phyloP scores from a whole-genome alignment of 352 stramenopile species.

The Halophytophthora polymorphica region DNA sequence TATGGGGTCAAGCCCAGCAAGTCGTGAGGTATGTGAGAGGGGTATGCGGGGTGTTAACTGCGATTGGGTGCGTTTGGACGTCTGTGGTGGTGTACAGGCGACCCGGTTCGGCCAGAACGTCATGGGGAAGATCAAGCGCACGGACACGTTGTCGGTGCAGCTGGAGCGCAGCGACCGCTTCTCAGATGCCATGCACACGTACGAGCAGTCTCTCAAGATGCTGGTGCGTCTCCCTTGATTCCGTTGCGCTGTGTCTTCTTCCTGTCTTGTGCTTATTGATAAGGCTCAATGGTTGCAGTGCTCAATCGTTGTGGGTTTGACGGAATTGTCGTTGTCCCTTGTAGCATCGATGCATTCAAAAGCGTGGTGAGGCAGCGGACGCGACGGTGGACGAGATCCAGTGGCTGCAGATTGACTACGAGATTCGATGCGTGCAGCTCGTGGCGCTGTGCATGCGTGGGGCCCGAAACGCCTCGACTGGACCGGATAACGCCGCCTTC shows the following conservation, averaged over 20 bases:
- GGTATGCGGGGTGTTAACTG: not conserved
- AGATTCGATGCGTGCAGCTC: slow-evolving; percentile 71
- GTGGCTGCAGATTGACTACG: slow-evolving; percentile 67
- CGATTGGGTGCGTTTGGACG: not conserved
- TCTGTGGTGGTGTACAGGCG: slow-evolving; percentile 20
- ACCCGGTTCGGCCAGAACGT: slow-evolving; percentile 57
- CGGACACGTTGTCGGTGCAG: slow-evolving; percentile 52
- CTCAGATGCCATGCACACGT: slow-evolving; percentile 72
- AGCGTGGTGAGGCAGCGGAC: slow-evolving; percentile 44
- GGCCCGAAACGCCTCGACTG: slow-evolving; percentile 39
- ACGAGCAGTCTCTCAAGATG: slow-evolving; percentile 71
- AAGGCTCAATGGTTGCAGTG: not conserved
- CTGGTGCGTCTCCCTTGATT: slow-evolving; percentile 27
- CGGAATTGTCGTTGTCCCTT: not conserved
- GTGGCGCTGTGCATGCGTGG: slow-evolving; percentile 68
- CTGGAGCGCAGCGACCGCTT: slow-evolving; percentile 57
- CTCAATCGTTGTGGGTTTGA: too few species aligned
- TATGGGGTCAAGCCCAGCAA: not conserved
- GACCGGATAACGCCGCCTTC: slow-evolving; percentile 57
- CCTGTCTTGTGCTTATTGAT: not conserved
- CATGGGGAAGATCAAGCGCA: slow-evolving; percentile 59
- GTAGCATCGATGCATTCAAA: slow-evolving; percentile 65
- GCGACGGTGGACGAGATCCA: slow-evolving; percentile 56
- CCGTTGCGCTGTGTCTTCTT: not conserved
- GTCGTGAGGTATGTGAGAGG: not conserved